Conservation (phyloP, 2,329 filamentous ascomycete species). For the Claviceps africana region DNA sequence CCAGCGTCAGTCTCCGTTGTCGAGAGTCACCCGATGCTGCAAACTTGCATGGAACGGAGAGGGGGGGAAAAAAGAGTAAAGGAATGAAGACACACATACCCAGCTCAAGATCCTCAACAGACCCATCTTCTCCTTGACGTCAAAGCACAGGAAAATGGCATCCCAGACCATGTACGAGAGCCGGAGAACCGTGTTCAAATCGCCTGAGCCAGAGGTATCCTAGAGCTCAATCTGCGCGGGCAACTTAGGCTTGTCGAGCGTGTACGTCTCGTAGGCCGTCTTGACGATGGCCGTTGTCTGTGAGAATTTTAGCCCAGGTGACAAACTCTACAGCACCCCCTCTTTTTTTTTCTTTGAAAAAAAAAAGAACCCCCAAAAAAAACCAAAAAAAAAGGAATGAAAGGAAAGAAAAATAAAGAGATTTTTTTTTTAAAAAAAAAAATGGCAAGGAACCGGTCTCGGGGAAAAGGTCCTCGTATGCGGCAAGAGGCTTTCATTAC, state of each 20-base stretch:
- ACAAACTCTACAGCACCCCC: neutral
- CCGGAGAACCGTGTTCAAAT: slow-evolving; percentile 20
- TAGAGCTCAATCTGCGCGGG: slow-evolving; percentile 21
- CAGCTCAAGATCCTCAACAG: slow-evolving; percentile 22
- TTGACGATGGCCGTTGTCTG: slow-evolving; percentile 20
- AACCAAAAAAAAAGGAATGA: no score
- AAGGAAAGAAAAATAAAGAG: no score
- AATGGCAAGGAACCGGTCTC: no score
- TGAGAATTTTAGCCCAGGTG: neutral
- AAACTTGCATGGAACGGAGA: neutral
- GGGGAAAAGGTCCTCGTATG: neutral
- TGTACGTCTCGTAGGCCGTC: slow-evolving; percentile 23
- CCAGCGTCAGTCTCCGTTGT: neutral
- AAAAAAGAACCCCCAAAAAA: no score
- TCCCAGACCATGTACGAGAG: slow-evolving; percentile 24
- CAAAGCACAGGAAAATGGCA: slow-evolving; percentile 25
- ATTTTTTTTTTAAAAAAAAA: no score
- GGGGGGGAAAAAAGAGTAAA: neutral
- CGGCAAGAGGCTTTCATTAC: slow-evolving; percentile 1
- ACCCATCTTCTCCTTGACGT: slow-evolving; percentile 20
- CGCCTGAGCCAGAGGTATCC: slow-evolving; percentile 26
- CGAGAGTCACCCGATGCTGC: neutral
- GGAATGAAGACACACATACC: slow-evolving; percentile 12
- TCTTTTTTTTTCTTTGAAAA: no score
- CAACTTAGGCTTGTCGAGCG: slow-evolving; percentile 13